Base-by-base conservation (phyloP, 2,329 filamentous ascomycete species). In the Rosellinia necatrix region DNA sequence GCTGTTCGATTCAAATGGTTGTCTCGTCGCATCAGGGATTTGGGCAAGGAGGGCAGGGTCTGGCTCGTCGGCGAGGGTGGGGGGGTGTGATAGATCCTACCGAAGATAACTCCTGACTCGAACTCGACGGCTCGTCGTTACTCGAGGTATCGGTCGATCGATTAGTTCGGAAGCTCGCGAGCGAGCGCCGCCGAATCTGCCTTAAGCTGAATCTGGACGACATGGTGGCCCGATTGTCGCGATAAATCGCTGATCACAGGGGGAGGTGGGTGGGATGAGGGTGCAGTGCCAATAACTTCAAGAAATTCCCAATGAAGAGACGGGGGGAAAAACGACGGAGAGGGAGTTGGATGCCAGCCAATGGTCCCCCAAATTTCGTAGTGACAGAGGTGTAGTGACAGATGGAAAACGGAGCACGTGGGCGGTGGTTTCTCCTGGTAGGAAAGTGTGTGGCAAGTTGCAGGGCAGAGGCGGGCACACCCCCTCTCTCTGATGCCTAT, bases 41-140 rank as follows among this genome's bases (percentile, higher is more conserved):
- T 87, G 83, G 35, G 89, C 76, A 68, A 89, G 82, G 8, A 88
- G 79, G 25, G 84, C 82, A 21, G 86, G 85, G 60, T 87, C 83
- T 55, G 87, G 87, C 56, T 85, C 81, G 42, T 85, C 81, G 63
- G 85, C 79, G 44, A 88, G 81, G n/a, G 88, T 89, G 0, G n/a
- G 90, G 89, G 32, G 90, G 89, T 44, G 91, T 92, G 40, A 87
- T 76, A 44, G 88, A 88, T 66, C 86, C 90, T 69, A 81, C 89
- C 10, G 84, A 85, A 32, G 83, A 82, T 49, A 84, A 80, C 27
- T 83, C 85, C 64, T 80, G 82, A 65, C 83, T 80, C 38, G 74
- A 73, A 68, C 79, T 82, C 35, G 74, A 73, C 65, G 78, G 72
- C 46, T 75, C 78, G 60, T 80, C 81, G 68, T 85, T 84, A 70